phyloP scores from a whole-genome alignment of 2,329 filamentous ascomycete genomes.

The Aspergillus pseudoglaucus region DNA sequence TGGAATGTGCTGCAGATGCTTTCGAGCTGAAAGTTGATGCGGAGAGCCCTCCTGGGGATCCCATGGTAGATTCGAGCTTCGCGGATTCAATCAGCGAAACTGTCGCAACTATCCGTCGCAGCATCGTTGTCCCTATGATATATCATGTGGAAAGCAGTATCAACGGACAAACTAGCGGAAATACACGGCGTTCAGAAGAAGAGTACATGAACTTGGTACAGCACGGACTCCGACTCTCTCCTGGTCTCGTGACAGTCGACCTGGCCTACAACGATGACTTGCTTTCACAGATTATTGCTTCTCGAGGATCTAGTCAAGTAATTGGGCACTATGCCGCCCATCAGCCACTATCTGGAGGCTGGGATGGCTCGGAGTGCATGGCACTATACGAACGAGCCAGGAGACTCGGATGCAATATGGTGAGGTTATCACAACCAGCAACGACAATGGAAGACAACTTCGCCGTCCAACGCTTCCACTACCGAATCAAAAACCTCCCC shows the following conservation, averaged over 20 bases:
- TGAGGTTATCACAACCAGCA: constrained; percentile 55
- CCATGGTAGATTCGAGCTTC: constrained; percentile 27
- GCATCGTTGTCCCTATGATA: constrained; percentile 55
- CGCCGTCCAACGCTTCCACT: constrained; percentile 51
- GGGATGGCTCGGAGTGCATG: constrained; percentile 52
- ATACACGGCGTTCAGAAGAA: constrained; percentile 22
- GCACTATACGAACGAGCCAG: constrained; percentile 54
- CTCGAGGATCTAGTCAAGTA: constrained; percentile 53
- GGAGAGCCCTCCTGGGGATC: constrained; percentile 20
- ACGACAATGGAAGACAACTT: constrained; percentile 56
- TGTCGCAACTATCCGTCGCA: constrained; percentile 56
- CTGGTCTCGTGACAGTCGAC: constrained; percentile 59
- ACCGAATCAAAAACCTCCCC: constrained; percentile 40
- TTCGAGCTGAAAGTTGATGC: constrained; percentile 55
- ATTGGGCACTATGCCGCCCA: constrained; percentile 52
- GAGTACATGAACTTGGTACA: constrained; percentile 52
- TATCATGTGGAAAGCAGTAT: constrained; percentile 43
- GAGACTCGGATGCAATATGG: constrained; percentile 54
- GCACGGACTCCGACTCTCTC: constrained; percentile 56
- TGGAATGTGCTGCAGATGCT: constrained; percentile 62
- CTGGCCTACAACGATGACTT: constrained; percentile 49
- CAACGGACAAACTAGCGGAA: constrained; percentile 14
- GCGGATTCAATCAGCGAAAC: constrained; percentile 51
- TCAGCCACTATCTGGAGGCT: constrained; percentile 41
- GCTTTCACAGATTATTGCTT: constrained; percentile 46